phyloP scores from a whole-genome alignment of 257 asterid genomes.

The Przewalskia tangutica region DNA sequence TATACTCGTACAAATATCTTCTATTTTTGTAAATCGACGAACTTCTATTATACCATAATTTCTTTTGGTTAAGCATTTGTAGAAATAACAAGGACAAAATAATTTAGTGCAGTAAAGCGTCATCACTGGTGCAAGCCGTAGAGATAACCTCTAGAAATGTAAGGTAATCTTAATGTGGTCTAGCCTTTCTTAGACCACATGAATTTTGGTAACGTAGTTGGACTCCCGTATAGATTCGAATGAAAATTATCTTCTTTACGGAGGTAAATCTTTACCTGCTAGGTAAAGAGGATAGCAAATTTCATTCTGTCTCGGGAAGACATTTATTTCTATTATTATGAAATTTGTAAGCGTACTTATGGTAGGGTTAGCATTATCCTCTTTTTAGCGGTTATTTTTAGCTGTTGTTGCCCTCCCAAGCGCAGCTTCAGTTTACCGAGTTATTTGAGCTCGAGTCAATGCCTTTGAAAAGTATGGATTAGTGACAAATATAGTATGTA shows the following conservation, averaged over 20 bases:
- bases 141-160: neutral
- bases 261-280: neutral
- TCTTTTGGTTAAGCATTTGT: neutral
- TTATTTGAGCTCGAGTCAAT: too few species aligned
- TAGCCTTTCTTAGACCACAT: neutral
- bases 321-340: neutral
- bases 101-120: neutral
- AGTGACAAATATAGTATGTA: neutral
- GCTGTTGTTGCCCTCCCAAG: too few species aligned
- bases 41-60: neutral
- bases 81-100: neutral
- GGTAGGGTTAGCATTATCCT: neutral
- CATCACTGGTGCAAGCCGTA: neutral
- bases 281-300: neutral
- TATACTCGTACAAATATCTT: neutral
- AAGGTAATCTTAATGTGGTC: neutral
- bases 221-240: neutral
- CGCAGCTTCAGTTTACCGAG: too few species aligned
- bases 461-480: too few species aligned
- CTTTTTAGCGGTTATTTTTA: neutral
- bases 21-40: neutral
- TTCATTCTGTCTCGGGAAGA: neutral
- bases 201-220: neutral
- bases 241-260: neutral
- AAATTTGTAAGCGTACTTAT: neutral